Conservation (phyloP, 2,329 filamentous ascomycete genomes). For the Xylariaceae sp. region DNA sequence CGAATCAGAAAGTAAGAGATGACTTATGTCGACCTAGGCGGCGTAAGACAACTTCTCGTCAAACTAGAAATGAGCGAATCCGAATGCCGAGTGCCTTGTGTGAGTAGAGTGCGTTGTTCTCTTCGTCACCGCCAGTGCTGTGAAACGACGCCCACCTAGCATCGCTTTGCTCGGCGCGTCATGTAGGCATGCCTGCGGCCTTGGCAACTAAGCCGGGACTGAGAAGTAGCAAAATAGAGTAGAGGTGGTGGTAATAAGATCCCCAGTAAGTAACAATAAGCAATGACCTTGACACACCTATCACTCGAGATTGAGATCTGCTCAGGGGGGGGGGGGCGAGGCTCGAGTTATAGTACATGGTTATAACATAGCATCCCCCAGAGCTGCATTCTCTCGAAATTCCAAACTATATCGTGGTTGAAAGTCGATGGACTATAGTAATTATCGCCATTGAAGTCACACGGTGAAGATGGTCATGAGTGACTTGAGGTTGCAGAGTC, state of each 20-base stretch:
- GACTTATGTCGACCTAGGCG: neutral
- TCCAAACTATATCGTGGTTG: neutral
- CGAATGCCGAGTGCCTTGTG: constrained; percentile 25
- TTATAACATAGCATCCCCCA: neutral
- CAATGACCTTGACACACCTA: neutral
- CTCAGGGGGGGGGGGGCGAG: neutral
- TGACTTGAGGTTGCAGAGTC: neutral
- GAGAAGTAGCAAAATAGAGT: constrained; percentile 4
- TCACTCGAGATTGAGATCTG: neutral
- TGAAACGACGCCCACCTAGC: constrained; percentile 27
- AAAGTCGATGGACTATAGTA: neutral
- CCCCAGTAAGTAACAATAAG: constrained; percentile 7
- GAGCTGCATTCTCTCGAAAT: neutral
- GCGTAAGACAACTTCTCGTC: constrained; percentile 13
- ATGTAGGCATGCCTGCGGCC: constrained; percentile 30
- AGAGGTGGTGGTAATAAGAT: constrained; percentile 7
- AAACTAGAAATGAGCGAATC: constrained; percentile 14
- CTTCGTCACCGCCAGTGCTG: constrained; percentile 30
- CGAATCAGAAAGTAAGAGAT: constrained; percentile 16
- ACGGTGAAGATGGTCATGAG: neutral
- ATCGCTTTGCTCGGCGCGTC: constrained; percentile 22
- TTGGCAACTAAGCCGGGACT: constrained; percentile 28
- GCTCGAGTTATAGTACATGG: neutral
- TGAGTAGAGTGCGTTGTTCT: constrained; percentile 19
- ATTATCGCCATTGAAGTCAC: neutral